Base-by-base conservation (phyloP, 2,329 filamentous ascomycete species). In the Fusarium nodosum region DNA sequence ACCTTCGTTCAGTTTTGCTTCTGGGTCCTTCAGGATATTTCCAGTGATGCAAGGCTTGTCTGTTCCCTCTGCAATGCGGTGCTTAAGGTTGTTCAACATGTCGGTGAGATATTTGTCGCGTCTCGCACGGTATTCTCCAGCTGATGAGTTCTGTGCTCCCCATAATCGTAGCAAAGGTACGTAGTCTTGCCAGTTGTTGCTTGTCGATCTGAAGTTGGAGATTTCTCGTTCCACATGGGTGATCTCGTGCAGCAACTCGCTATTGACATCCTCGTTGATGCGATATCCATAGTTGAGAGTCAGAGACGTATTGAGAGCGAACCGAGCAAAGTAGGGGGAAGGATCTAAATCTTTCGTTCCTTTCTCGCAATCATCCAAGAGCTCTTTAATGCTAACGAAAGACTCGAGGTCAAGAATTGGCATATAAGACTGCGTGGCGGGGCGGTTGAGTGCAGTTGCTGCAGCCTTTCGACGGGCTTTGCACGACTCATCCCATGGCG, bases 101-200 rank as follows among this genome's bases (percentile, higher is more conserved):
- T 91, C 90, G 0, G 89, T 88, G 41, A 82, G 88, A 83, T 82
- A 93, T 53, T 84, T 86, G 68, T 93, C 91, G 53, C 92, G 84
- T 22, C 92, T 84, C n/a, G 82, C 81, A 38, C 91, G 86, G 78
- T 90, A 93, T 64, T 89, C 87, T 10, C 85, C 80, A 0, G 92
- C 91, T 50, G 88, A 85, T 4, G 83, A 82, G 72, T 88, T 93
- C 67, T 85, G 85, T 33, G 83, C 87, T 4, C 89, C 86, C 69
- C 88, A 85, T 3, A 93, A 77, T 30, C 93, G 85, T 64, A 96
- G 77, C 7, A 94, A 74, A 0, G 93, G 92, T n/a, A 96, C 87
- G 71, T 95, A 95, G 74, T 96, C 93, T 74, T 93, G 91, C 88
- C 91, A 93, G 77, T 95, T 95, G 75, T 94, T 93, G 72, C 90